phyloP scores from a whole-genome alignment of 352 stramenopile genomes.

The Globisporangium apiculatum region DNA sequence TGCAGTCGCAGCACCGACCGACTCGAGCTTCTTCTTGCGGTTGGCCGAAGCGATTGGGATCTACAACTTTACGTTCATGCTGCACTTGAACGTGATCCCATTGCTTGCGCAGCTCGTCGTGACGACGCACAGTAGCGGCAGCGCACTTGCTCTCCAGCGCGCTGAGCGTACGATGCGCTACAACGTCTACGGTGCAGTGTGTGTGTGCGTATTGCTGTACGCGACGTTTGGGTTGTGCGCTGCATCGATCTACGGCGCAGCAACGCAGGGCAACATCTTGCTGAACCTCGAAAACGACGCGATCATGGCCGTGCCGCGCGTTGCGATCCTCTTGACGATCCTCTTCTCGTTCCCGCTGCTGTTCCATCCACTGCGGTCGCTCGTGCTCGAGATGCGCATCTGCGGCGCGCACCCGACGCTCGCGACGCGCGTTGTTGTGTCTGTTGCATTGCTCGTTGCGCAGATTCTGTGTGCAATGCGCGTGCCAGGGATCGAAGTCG shows the following conservation, averaged over 20 bases:
- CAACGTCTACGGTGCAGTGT: slow-evolving; percentile 35
- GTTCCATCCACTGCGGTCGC: slow-evolving; percentile 61
- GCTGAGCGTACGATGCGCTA: not conserved
- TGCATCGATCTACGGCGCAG: slow-evolving; percentile 44
- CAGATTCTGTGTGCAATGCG: slow-evolving; percentile 45
- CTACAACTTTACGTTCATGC: slow-evolving; percentile 85
- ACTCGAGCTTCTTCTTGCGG: slow-evolving; percentile 5
- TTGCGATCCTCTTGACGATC: slow-evolving; percentile 65
- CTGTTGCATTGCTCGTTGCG: slow-evolving; percentile 57
- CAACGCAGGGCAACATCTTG: slow-evolving; percentile 65
- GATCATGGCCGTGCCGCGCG: slow-evolving; percentile 56
- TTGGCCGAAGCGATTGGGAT: slow-evolving; percentile 57
- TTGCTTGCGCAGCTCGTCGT: slow-evolving; percentile 72
- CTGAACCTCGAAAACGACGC: slow-evolving; percentile 71
- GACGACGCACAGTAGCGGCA: slow-evolving; percentile 8
- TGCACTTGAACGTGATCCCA: slow-evolving; percentile 75
- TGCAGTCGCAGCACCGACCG: not conserved
- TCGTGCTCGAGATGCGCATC: slow-evolving; percentile 55
- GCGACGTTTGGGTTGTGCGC: slow-evolving; percentile 41
- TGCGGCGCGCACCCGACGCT: slow-evolving; percentile 24
- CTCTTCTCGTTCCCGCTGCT: slow-evolving; percentile 70
- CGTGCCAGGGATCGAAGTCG: slow-evolving; percentile 47
- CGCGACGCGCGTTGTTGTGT: slow-evolving; percentile 36
- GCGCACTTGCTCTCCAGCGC: too few species aligned
- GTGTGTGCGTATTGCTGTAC: slow-evolving; percentile 70